Evolutionary conservation across 2,329 filamentous ascomycete genomes (phyloP).

Genomic region (Fusarium sp.): DNA sequence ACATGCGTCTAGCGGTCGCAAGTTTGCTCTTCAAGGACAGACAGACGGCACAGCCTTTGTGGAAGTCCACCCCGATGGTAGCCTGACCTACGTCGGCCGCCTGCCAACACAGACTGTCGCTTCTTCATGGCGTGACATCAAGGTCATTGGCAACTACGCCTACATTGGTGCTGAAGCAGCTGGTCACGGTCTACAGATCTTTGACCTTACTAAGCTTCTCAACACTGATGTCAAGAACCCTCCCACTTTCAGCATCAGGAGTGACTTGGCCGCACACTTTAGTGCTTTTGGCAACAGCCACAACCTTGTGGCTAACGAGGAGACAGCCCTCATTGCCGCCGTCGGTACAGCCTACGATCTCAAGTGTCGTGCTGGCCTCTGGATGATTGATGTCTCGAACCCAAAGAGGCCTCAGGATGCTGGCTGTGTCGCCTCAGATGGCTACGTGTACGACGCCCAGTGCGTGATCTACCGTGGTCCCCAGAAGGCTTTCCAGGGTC

Average conservation of each 20-base stretch:
- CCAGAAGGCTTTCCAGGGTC: constrained; percentile 7
- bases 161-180: constrained; percentile 59
- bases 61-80: constrained; percentile 1
- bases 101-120: constrained; percentile 57
- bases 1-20: constrained; percentile 10
- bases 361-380: constrained; percentile 17
- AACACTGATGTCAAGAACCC: constrained; percentile 28
- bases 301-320: constrained; percentile 22
- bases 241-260: constrained; percentile 7
- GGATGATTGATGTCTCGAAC: constrained; percentile 22
- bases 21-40: constrained; percentile 19
- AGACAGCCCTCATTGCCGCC: neutral
- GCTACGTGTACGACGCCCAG: constrained; percentile 18
- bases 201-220: constrained; percentile 70
- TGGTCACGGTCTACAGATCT: constrained; percentile 71
- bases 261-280: constrained; percentile 7
- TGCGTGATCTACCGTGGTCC: constrained; percentile 17
- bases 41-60: constrained; percentile 19
- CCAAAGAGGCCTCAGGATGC: constrained; percentile 8
- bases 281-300: constrained; percentile 18
- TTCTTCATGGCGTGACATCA: constrained; percentile 58
- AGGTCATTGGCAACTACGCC: constrained; percentile 53
- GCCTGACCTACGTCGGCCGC: constrained; percentile 43
- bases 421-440: constrained; percentile 4
- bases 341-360: constrained; percentile 10